Percentiles rank a stretch among this genome's conserved stretches.
These are phyloP conservation scores for Leucaena leucocephala DNA, from an alignment of 306 rosid species.

Conservation along the genomic window DNA sequence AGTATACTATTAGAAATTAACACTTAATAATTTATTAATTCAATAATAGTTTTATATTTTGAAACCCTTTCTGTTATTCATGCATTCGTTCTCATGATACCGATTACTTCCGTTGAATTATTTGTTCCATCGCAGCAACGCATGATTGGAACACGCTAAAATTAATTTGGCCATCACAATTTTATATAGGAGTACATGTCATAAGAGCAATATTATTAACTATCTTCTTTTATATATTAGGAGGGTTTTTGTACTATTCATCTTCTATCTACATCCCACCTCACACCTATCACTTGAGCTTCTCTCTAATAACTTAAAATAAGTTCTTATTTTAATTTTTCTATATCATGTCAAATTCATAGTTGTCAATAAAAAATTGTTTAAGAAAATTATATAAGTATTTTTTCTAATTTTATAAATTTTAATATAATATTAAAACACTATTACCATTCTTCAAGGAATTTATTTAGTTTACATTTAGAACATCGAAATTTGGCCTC, in stretches of 20 bases:
- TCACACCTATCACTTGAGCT: too few species aligned
- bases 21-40: too few species aligned
- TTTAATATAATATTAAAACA: not conserved
- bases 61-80: not conserved
- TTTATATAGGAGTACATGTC: not conserved
- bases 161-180: not conserved
- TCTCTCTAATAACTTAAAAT: too few species aligned
- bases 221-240: too few species aligned
- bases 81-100: conserved; percentile 23
- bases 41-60: not conserved
- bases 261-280: too few species aligned
- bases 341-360: not conserved
- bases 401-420: not conserved
- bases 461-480: not conserved
- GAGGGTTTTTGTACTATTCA: too few species aligned
- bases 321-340: not conserved
- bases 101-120: conserved; percentile 9
- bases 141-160: not conserved
- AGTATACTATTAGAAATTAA: not conserved
- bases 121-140: not conserved
- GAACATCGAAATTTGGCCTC: not conserved
- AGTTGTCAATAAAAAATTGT: not conserved
- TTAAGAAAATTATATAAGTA: not conserved
- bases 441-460: not conserved
- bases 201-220: not conserved